Evolutionary conservation across 192 early-diverging fungal genomes (phyloP), one percentile per base, ranked within the genome.

Genomic region (Physocladia obscura): DNA sequence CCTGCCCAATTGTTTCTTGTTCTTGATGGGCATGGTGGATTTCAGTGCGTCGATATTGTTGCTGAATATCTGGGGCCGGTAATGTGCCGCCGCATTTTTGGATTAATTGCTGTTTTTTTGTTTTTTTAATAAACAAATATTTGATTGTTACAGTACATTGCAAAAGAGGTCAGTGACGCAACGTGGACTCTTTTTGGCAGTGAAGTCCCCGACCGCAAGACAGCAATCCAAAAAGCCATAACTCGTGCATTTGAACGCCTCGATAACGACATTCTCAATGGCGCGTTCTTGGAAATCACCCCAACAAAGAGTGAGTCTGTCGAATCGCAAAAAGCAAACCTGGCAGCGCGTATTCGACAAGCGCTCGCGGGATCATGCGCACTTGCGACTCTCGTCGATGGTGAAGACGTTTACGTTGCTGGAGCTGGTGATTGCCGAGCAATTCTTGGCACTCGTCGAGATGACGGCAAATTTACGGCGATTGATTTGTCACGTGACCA

Each of bases 291-390:
- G 22, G 30, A 40, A 13, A 19, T 44, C 27, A 17, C n/a, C 26
- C 49, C 56, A 31, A 29, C 17, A 22, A 11, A 26, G 21, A 15
- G 31, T 3, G 39, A 54, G 15, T n/a, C 19, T 36, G 69, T 26
- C 40, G 47, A 48, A 39, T 34, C 17, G 37, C 39, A 37, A 21
- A 58, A 29, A 30, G 36, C 24, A 27, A 24, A 71, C 0, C 24
- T 51, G 24, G 22, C 65, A 17, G 38, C 69, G 5, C 26, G 30
- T 30, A 26, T 85, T 11, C 56, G 60, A 4, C 56, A 80, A 3
- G 83, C 81, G 5, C 21, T 70, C 2, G 50, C 79, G 15, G 83
- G 83, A 5, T 70, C 80, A 4, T 82, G 83, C 55, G 81, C 83
- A 19, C 70, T 85, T 34, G 77, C 81, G 8, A 76, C 79, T 26